phyloP scores from a whole-genome alignment of 192 early-diverging fungal species.

The Coemansia sp. region DNA sequence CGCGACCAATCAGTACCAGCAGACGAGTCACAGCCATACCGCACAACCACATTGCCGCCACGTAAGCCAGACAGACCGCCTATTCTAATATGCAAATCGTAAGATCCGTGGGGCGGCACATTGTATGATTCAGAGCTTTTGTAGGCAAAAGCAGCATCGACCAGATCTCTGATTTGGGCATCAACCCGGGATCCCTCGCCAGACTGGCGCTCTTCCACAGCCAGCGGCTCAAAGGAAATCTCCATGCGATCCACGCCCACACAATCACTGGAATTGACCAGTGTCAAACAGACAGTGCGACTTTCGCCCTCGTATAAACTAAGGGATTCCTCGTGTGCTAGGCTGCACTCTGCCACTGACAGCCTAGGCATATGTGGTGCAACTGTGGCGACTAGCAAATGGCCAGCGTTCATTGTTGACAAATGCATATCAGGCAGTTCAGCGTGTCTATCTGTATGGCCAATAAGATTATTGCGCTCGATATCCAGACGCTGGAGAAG shows the following conservation, averaged over 20 bases:
- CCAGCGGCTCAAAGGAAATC: conserved; percentile 37
- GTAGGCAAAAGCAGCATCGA: conserved; percentile 30
- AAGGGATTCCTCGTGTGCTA: conserved; percentile 26
- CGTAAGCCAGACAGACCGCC: conserved; percentile 23
- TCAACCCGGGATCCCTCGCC: conserved; percentile 14
- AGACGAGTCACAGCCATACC: conserved; percentile 15
- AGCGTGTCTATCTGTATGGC: conserved; percentile 2
- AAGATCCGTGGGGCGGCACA: conserved; percentile 2
- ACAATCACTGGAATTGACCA: conserved; percentile 26
- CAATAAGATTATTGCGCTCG: conserved; percentile 31
- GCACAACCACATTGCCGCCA: conserved; percentile 32
- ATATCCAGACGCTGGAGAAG: conserved; percentile 32
- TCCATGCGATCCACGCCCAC: conserved; percentile 18
- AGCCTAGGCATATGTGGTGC: conserved; percentile 30
- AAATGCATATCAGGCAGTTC: conserved; percentile 9
- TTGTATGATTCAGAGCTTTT: neutral
- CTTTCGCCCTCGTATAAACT: conserved; percentile 47
- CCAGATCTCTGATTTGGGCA: conserved; percentile 22
- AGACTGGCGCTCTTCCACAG: neutral
- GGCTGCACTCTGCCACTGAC: conserved; percentile 14
- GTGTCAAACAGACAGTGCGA: conserved; percentile 15
- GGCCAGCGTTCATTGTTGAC: conserved; percentile 26
- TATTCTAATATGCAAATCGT: conserved; percentile 21
- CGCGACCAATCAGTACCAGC: conserved; percentile 23
- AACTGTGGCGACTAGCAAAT: conserved; percentile 19